These are phyloP conservation scores for Euphorbia tirucalli DNA, from an alignment of 345 rosid genomes.

Conservation along the genomic window DNA sequence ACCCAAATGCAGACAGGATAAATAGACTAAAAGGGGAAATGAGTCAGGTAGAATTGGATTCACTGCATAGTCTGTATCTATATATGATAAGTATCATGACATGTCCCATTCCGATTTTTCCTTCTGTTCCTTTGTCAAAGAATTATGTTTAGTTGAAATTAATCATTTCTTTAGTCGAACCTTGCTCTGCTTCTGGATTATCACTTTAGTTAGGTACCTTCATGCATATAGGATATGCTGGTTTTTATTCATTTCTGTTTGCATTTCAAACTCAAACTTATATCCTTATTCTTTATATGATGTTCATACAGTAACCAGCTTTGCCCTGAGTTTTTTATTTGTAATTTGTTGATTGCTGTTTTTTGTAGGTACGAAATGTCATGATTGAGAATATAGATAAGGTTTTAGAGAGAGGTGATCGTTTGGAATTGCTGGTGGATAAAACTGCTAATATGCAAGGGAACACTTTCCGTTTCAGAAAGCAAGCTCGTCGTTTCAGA, in stretches of 20 bases:
- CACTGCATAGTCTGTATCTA: constrained; percentile 5
- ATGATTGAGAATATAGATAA: constrained; percentile 96
- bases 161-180: not conserved
- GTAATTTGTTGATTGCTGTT: not conserved
- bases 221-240: not conserved
- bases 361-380: constrained; percentile 69
- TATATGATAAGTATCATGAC: not conserved
- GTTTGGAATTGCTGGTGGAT: constrained; percentile 91
- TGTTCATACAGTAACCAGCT: constrained; percentile 1
- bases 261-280: not conserved
- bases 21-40: constrained; percentile 89
- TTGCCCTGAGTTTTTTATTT: not conserved
- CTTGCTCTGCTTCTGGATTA: not conserved
- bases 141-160: not conserved
- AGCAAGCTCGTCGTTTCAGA: constrained; percentile 90
- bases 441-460: constrained; percentile 96
- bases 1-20: constrained; percentile 92
- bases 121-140: not conserved
- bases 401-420: constrained; percentile 89
- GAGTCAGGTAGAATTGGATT: constrained; percentile 59
- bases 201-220: not conserved
- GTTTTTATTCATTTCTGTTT: not conserved
- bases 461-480: constrained; percentile 86
- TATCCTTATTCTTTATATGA: not conserved
- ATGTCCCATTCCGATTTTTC: not conserved